These are phyloP conservation scores for Penicillium salamii DNA, from an alignment of 495 filamentous ascomycete species.

Conservation along the genomic window DNA sequence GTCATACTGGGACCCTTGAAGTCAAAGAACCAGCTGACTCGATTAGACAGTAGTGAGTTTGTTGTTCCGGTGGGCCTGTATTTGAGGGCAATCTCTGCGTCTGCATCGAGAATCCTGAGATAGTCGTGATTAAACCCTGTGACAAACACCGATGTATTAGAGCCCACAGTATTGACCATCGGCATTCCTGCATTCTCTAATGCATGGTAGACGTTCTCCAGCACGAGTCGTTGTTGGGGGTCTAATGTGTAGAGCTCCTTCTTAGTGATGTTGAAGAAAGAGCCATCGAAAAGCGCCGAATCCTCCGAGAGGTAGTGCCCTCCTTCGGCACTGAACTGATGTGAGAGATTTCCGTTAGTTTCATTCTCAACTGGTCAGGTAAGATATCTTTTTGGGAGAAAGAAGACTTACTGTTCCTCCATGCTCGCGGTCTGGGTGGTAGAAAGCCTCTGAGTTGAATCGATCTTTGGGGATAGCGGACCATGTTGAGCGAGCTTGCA, in stretches of 20 bases:
- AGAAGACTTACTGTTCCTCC: constrained; percentile 22
- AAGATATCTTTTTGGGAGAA: neutral
- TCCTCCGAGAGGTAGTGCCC: constrained; percentile 35
- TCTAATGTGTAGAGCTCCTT: constrained; percentile 47
- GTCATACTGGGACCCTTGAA: constrained; percentile 39
- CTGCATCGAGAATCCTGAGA: constrained; percentile 19
- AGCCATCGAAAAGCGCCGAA: constrained; percentile 38
- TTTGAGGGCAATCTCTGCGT: constrained; percentile 20
- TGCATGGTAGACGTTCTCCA: constrained; percentile 59
- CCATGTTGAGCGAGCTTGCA: constrained; percentile 38
- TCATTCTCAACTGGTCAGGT: neutral
- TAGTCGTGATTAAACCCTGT: constrained; percentile 30
- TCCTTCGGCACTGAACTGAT: constrained; percentile 21
- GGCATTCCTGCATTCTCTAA: constrained; percentile 27
- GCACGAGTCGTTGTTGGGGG: constrained; percentile 48
- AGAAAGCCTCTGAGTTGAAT: constrained; percentile 50
- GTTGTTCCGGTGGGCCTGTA: constrained; percentile 27
- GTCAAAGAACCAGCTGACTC: constrained; percentile 44
- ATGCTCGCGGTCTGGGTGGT: constrained; percentile 31
- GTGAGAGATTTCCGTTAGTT: too few species aligned
- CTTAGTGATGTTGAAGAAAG: constrained; percentile 58
- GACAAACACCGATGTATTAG: constrained; percentile 33
- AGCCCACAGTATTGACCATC: constrained; percentile 20
- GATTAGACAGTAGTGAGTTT: constrained; percentile 40
- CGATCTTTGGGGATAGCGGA: constrained; percentile 55